Evolutionary conservation across 1,139 yeast species (phyloP), one percentile per base, ranked within the genome.

Genomic region (Nakaseomyces uthaithaninus): DNA sequence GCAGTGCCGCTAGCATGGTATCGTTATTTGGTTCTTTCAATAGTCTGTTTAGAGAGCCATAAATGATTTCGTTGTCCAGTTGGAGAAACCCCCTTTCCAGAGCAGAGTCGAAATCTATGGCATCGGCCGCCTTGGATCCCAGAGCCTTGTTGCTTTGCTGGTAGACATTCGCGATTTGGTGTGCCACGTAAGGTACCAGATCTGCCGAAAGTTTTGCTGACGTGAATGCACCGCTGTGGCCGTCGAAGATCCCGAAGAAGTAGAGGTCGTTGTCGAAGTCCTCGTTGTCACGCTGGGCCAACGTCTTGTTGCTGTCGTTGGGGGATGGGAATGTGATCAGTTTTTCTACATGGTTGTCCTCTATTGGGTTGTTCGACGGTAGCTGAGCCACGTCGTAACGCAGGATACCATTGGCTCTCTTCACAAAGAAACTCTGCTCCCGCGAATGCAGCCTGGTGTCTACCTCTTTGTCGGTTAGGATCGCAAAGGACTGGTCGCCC

Each of bases 171-270:
- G 85, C 84, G 42, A 91, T 68, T 53, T 87, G 94, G 23, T 72
- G 70, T n/a, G 87, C 74, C 12, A 91, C 93, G 51, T 73, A 75
- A 42, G 77, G 75, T 24, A 91, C 78, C 52, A 91, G 69, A 49
- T 80, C 79, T 48, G 85, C 93, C 45, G 94, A 73, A 46, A 91
- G 71, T 58, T 80, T 84, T 25, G 86, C 75, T 45, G 93, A 79
- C 1, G 98, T 93, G 45, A 85, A 84, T 80, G 95, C 87, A 15
- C 99, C 98, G 3, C 95, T 87, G 62, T 91, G 99, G 10, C 99
- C 99, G 62, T 91, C 98, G 60, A 81, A 91, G 0, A 93, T 76
- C 2, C 97, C 95, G 73, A 94, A 93, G 57, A 91, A 86, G 75
- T 84, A 82, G 84, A 96, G 82, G 60, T 89, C 96, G 1, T 93